Evolutionary conservation across 140 eudicot genomes (phyloP).

Genomic region (Senecio squalidus): DNA sequence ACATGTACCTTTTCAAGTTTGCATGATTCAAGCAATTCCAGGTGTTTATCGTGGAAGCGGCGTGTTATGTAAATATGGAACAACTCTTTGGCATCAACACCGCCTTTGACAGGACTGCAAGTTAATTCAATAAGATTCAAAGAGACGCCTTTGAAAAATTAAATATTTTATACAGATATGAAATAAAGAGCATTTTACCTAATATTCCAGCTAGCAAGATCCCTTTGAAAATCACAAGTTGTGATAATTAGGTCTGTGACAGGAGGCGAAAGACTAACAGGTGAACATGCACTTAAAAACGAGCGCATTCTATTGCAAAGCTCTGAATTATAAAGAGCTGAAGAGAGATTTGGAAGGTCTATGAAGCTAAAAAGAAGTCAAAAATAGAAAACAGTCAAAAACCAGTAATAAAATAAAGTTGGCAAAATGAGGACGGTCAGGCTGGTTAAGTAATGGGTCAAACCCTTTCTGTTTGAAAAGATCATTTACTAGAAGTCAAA

Average conservation of each 20-base stretch:
- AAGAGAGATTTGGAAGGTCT: conserved; percentile 76
- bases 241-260: conserved; percentile 67
- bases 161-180: background rate
- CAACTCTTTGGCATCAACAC: conserved; percentile 78
- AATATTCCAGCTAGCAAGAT: conserved; percentile 65
- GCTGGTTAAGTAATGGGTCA: too few relatives aligned
- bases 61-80: conserved; percentile 51
- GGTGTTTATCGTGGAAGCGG: conserved; percentile 57
- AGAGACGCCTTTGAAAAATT: background rate
- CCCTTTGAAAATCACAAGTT: conserved; percentile 66
- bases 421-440: too few relatives aligned
- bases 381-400: background rate
- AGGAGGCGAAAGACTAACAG: conserved; percentile 58
- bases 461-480: too few relatives aligned
- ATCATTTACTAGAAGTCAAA: too few relatives aligned
- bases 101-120: conserved; percentile 63
- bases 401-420: conserved; percentile 14
- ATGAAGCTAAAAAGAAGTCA: conserved; percentile 40
- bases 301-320: conserved; percentile 59
- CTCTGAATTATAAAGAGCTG: conserved; percentile 66
- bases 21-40: conserved; percentile 67
- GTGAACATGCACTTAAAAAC: conserved; percentile 62
- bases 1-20: conserved; percentile 55
- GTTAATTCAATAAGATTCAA: background rate
- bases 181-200: conserved; percentile 32